Evolutionary conservation across 306 rosid species (phyloP), one percentile per base, ranked within the genome.

Genomic region (Casuarina cunninghamiana): DNA sequence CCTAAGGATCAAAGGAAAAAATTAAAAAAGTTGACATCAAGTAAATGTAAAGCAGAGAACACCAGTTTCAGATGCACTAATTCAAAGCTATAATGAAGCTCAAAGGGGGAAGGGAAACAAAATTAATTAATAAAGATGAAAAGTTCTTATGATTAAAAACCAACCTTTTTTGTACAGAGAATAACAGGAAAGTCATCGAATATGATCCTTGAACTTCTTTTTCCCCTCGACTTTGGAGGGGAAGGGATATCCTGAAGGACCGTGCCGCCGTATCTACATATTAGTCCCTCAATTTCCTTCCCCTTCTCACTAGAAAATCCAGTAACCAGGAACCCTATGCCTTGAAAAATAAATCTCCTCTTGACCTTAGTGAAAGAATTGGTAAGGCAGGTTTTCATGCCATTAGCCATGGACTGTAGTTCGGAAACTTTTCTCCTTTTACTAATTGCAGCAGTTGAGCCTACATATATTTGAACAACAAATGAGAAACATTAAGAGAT

Each of bases 201-300:
- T 55, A 78, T 73, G 76, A 73, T 75, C 44, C 81, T 77, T 53
- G 89, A 86, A 51, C 76, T 69, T 80, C 85, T 82, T 73, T 87
- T 89, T 78, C 74, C 66, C 83, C 85, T 75, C 75, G 87, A 70
- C 76, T 71, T 81, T 82, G 87, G 83, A 74, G 83, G 86, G 66
- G 90, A 76, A 78, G 98, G 97, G 88, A 94, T 82, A 76, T 89
- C 91, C 69, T 67, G 74, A 53, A 92, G 93, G 78, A 92, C 82
- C 76, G 87, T 80, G 63, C 95, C 98, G 61, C 97, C 97, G 71
- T 91, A 85, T 77, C 84, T 87, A 78, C 93, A 78, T 84, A 94
- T 81, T 79, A 84, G 79, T 76, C 81, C 78, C 82, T 90, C 93
- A 81, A 84, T 51, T 60, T 88, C 88, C 81, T 80, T 86, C 87